Evolutionary conservation across 1,284 basidiomycete genomes (phyloP), one percentile per base, ranked within the genome.

Genomic region (Ganoderma resinaceum): DNA sequence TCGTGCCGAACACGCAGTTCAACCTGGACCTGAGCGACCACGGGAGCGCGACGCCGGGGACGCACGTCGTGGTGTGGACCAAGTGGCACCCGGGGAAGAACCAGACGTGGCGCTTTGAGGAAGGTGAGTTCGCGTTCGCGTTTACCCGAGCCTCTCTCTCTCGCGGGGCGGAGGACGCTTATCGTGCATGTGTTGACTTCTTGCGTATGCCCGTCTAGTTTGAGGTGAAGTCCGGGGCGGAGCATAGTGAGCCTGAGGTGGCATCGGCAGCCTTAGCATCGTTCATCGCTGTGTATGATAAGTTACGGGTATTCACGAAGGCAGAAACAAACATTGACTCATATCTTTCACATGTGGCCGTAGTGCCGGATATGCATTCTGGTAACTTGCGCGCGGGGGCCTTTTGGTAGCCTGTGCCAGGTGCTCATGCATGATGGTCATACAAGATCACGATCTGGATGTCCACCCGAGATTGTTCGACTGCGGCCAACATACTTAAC

Each of bases 21-120:
- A 49, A 49, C n/a, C 11, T 49, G 46, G 46, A 49, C 46, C 23
- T 49, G 46, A 49, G 46, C n/a, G n/a, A 49, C 46, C n/a, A 49
- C 23, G 46, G 46, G 46, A 49, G n/a, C n/a, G 23, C n/a, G 46
- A 12, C 9, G 11, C 46, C 46, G 23, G 46, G 43, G 7, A 46
- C 43, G 43, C 43, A 46, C 43, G 43, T 46, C 46, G 46, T 26
- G n/a, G 23, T 49, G 9, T 49, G n/a, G 46, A 8, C 9, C 0
- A 49, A 26, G 23, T 49, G 46, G 46, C 23, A 23, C n/a, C 46
- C 46, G 1, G 46, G 46, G 2, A 49, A 49, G 43, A 46, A 46
- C 43, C 43, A 46, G 43, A 46, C 43, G 43, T 46, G 43, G 43
- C 43, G 43, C 43, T 46, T 46, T n/a, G 43, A 46, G 20, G 20